Evolutionary conservation across 208 protist genomes (phyloP).

Genomic region (Crithidia expoeki): DNA sequence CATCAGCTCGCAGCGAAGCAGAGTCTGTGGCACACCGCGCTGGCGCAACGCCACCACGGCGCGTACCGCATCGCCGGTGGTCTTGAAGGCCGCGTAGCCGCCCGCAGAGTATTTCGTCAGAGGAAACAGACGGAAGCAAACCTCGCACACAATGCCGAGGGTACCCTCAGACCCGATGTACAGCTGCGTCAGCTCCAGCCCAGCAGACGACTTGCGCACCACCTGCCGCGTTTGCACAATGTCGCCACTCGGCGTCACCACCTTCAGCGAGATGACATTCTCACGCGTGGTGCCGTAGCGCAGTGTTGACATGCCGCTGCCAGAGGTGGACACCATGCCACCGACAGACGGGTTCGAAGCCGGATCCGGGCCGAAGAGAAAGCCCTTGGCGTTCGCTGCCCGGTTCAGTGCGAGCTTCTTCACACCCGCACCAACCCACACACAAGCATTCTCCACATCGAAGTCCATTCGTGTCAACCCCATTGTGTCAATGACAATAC

Average conservation of each 20-base stretch:
- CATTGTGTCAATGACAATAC: constrained; percentile 59
- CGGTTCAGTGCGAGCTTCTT: constrained; percentile 57
- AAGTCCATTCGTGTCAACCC: constrained; percentile 43
- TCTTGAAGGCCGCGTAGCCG: constrained; percentile 55
- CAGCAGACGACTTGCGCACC: constrained; percentile 86
- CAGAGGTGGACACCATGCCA: constrained; percentile 77
- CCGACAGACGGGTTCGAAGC: constrained; percentile 68
- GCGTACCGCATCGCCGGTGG: constrained; percentile 44
- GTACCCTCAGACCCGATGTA: constrained; percentile 92
- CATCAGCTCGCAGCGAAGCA: constrained; percentile 79
- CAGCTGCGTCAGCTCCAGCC: constrained; percentile 90
- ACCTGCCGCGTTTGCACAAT: constrained; percentile 66
- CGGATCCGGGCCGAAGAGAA: constrained; percentile 64
- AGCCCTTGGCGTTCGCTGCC: constrained; percentile 32
- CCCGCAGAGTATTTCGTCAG: constrained; percentile 48
- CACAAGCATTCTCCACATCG: constrained; percentile 56
- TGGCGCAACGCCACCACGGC: constrained; percentile 60
- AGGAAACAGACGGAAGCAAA: constrained; percentile 66
- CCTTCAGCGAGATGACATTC: constrained; percentile 67
- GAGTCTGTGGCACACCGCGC: constrained; percentile 47
- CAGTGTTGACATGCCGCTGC: constrained; percentile 76
- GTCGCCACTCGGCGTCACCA: constrained; percentile 61
- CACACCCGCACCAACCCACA: constrained; percentile 71
- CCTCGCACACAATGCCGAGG: constrained; percentile 85
- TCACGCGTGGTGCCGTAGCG: constrained; percentile 87